Base-by-base conservation (phyloP, 1,139 yeast genomes). In the Ogataea hybrid region DNA sequence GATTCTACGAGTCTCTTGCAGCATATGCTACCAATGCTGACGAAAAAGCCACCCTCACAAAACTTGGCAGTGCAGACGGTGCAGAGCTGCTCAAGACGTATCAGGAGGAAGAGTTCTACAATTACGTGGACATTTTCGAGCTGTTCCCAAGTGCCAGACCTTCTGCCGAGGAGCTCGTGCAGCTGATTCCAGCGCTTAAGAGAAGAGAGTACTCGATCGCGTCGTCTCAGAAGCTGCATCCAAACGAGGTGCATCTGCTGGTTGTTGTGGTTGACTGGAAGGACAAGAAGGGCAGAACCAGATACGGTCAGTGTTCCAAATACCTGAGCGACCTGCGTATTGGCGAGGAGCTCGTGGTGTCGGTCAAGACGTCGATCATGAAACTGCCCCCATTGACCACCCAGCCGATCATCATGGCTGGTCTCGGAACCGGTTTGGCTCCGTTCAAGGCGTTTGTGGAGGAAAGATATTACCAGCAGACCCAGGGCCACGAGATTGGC, bases 181-280 rank as follows among this genome's bases (percentile, higher is more conserved):
- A 76, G 55, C 68, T 90, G 44, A 77, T 92, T 54, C 77, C 95
- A 18, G 94, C 96, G 22, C 75, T 90, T 63, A 92, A 92, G 73
- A 84, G 98, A 72, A 85, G 98, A 72, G 98, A 92, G 67, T 92
- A 92, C 64, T 90, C 97, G n/a, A 92, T 92, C 66, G 97, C 98
- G 4, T 89, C 97, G 2, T 90, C 97, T 25, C 98, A 92, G 68
- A 86, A 76, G 62, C 73, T 86, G 56, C 97, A 90, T 68, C 87
- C 92, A 45, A 87, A 86, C 62, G 92, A 92, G 25, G 89, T 92
- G 37, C 97, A 90, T 62, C 71, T 92, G 61, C 76, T 92, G 61
- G 81, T 92, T 64, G 98, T 92, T 49, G 97, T 90, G 42, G 97
- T 90, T 44, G 97, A 90, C 65, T 92, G 98, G 98, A 73, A 81